Conservation (phyloP, 179 eudicot species). For the Amaranthus tricolor region DNA sequence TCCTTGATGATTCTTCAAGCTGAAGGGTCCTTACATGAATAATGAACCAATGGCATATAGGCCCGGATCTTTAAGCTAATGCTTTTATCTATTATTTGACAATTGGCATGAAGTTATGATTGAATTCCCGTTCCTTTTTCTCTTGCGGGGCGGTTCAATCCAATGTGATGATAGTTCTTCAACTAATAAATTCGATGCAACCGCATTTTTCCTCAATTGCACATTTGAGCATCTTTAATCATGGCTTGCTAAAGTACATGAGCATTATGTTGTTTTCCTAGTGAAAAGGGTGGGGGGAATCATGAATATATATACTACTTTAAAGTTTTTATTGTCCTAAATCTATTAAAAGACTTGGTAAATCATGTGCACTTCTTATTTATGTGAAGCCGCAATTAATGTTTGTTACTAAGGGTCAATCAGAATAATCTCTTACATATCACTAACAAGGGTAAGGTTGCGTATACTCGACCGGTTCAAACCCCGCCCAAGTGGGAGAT, state of each 20-base stretch:
- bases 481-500: too few relatives aligned
- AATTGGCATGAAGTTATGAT: slow-evolving; percentile 10
- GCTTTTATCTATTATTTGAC: slow-evolving; percentile 22
- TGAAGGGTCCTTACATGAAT: slow-evolving; percentile 17
- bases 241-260: slow-evolving; percentile 8
- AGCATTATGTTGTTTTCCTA: slow-evolving; percentile 13
- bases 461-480: too few relatives aligned
- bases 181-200: background rate
- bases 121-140: background rate
- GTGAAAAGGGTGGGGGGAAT: background rate
- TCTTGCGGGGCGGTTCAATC: background rate
- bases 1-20: slow-evolving; percentile 19
- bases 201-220: background rate
- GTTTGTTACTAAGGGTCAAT: too few relatives aligned
- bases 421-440: too few relatives aligned
- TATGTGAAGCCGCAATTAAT: too few relatives aligned
- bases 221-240: slow-evolving; percentile 9
- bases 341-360: background rate
- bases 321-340: background rate
- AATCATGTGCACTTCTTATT: too few relatives aligned
- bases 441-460: too few relatives aligned
- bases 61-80: slow-evolving; percentile 9
- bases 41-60: background rate
- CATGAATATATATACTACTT: background rate
- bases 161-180: slow-evolving; percentile 15